phyloP scores from a whole-genome alignment of 441 rosid genomes.

The Populus tomentosa region DNA sequence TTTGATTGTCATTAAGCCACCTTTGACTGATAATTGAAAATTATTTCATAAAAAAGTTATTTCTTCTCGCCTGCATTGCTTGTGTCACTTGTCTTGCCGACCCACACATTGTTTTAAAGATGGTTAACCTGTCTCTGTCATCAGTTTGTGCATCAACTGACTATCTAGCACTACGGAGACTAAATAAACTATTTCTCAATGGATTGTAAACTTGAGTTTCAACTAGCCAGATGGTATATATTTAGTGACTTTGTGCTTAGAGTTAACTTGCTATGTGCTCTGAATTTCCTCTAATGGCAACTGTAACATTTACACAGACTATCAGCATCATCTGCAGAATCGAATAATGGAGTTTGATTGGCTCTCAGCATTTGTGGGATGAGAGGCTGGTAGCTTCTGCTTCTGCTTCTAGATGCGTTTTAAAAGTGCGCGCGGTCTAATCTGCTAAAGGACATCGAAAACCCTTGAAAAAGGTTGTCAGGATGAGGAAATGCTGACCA shows the following conservation, averaged over 20 bases:
- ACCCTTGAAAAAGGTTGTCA: neutral
- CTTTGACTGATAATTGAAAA: no score
- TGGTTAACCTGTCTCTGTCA: neutral
- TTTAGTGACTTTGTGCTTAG: neutral
- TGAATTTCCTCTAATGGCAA: no score
- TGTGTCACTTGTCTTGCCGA: neutral
- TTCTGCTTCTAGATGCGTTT: neutral
- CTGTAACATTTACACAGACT: neutral
- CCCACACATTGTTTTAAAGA: neutral
- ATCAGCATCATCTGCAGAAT: neutral
- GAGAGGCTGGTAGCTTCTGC: neutral
- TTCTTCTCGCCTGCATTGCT: neutral
- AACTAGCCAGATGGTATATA: neutral
- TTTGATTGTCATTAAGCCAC: no score
- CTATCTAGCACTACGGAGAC: neutral
- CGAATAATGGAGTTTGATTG: neutral
- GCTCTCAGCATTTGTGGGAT: neutral
- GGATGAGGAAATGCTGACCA: neutral
- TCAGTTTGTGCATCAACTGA: no score
- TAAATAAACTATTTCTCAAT: neutral
- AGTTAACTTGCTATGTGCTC: no score
- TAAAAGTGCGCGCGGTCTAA: neutral
- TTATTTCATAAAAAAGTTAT: no score
- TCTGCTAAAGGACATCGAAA: neutral
- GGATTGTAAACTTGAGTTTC: neutral